A percentile compares a stretch with the other conserved stretches of the same genome.
These are phyloP conservation scores for Protomyces macrosporus DNA, from an alignment of 1,139 yeast genomes.

Conservation along the genomic window DNA sequence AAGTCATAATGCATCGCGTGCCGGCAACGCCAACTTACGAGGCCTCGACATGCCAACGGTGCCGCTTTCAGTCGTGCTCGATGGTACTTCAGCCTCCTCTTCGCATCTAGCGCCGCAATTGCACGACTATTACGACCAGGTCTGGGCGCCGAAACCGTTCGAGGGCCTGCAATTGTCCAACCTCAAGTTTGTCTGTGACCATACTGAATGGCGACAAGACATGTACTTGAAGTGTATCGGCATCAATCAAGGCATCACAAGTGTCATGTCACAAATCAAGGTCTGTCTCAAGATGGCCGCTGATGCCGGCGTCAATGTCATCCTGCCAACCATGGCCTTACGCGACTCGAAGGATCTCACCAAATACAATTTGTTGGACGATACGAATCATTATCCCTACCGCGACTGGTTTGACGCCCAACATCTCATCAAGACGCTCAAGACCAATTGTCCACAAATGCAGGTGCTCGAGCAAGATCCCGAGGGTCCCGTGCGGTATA, in stretches of 20 bases:
- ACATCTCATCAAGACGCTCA: not conserved
- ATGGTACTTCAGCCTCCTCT: not conserved
- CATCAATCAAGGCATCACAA: constrained; percentile 3
- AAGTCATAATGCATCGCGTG: too few relatives aligned
- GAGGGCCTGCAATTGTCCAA: not conserved
- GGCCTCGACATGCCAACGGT: not conserved
- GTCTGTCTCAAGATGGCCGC: constrained; percentile 4
- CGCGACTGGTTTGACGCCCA: constrained; percentile 3
- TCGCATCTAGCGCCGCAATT: not conserved
- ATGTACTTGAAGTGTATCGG: not conserved
- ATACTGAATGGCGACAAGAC: not conserved
- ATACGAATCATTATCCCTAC: not conserved
- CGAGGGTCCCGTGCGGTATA: not conserved
- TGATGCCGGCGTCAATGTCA: not conserved
- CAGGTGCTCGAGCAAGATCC: not conserved
- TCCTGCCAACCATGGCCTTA: constrained; percentile 2
- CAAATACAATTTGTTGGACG: not conserved
- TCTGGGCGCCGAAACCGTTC: constrained; percentile 1
- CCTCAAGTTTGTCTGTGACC: not conserved
- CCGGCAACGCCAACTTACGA: not conserved
- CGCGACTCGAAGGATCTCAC: not conserved
- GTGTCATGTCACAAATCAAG: constrained; percentile 12
- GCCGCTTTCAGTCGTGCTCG: not conserved
- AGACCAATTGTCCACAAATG: not conserved
- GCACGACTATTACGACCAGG: constrained; percentile 1